A percentile compares a stretch with the other conserved stretches of the same genome.
These are phyloP conservation scores for Zygnema cylindricum DNA, from an alignment of 139 green algal species.

Conservation along the genomic window DNA sequence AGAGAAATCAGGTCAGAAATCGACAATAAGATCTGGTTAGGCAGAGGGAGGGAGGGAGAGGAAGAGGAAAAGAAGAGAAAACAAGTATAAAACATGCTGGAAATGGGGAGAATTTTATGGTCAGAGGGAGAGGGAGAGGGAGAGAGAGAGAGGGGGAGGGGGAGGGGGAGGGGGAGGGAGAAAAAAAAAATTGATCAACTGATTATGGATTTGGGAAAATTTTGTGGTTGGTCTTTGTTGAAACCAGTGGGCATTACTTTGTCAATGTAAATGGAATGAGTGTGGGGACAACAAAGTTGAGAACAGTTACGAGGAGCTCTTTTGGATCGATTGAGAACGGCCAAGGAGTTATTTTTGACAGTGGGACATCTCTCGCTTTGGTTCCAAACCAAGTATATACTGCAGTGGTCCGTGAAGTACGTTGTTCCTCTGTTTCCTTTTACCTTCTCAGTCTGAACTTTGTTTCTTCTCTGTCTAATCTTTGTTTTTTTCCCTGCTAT, in stretches of 20 bases:
- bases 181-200: neutral
- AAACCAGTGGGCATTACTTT: neutral
- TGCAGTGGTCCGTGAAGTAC: neutral
- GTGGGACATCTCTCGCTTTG: slow-evolving; percentile 23
- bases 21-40: too few species aligned
- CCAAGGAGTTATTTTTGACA: slow-evolving; percentile 26
- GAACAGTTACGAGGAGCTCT: neutral
- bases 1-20: too few species aligned
- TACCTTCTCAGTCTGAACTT: too few species aligned
- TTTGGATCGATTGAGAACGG: neutral
- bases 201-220: neutral
- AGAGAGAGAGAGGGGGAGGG: neutral
- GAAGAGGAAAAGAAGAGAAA: neutral
- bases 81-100: neutral
- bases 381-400: slow-evolving; percentile 14
- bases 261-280: slow-evolving; percentile 11
- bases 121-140: neutral
- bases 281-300: slow-evolving; percentile 1
- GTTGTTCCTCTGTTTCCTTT: neutral
- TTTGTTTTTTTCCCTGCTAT: too few species aligned
- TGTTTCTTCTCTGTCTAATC: too few species aligned
- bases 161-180: neutral
- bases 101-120: neutral
- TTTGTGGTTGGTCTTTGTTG: neutral
- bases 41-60: neutral